Base-by-base conservation (phyloP, 768 basidiomycete species). In the Pholiota conissans region DNA sequence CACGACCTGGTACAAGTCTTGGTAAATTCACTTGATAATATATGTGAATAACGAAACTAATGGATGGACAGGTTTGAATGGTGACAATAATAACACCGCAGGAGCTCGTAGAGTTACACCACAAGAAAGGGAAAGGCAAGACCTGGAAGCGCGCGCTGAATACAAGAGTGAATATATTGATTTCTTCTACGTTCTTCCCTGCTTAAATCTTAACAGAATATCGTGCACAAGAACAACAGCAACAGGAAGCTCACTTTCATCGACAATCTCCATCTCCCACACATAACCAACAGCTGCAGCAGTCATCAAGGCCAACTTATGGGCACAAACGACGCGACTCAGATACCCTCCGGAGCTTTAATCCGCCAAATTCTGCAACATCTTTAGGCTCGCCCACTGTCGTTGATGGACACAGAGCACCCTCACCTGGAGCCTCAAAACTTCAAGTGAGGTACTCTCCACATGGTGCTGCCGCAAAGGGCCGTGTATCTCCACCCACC, bases 311-410 rank as follows among this genome's bases (percentile, higher is more conserved):
- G 42, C 18, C 66, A 13, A 60, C 58, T 61, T 75, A 79, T 62
- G 71, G 69, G 2, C 90, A 92, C 67, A 80, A 76, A 63, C 84
- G 90, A 49, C 82, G 84, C 26, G 90, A 91, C 56, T 91, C 90
- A 0, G 90, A 93, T 60, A 91, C 90, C 0, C 73, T 91, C 27
- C 87, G 86, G n/a, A 45, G 13, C 42, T 45, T 45, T 22, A 45
- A 45, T 18, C 42, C 42, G 3, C 42, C 42, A 9, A 45, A 45
- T 20, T 48, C 48, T 20, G 52, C 56, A n/a, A 20, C 60, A 3
- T 61, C 50, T 20, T 58, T 71, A 22, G 68, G 74, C n/a, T 81
- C 82, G 9, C 87, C 88, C 1, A 87, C 87, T 0, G 78, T 78
- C 3, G 75, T 84, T 20, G 82, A 85, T 22, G 62, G 64, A 1